Evolutionary conservation across 108 stramenopile species (phyloP).

Genomic region (Fragilariopsis cylindrus): DNA sequence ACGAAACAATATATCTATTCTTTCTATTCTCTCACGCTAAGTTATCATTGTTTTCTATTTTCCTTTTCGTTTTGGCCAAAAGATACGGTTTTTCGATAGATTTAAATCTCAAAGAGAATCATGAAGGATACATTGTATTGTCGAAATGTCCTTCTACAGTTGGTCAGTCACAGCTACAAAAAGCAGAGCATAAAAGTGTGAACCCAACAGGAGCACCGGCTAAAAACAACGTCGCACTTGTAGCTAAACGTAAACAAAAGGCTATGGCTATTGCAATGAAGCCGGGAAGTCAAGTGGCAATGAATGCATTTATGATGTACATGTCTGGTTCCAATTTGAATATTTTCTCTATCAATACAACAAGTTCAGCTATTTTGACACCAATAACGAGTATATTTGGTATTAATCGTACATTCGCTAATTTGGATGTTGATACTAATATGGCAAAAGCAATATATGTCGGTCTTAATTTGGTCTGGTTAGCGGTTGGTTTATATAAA

Average conservation of each 20-base stretch:
- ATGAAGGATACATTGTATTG: conserved; percentile 44
- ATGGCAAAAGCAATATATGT: conserved; percentile 80
- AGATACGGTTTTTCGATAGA: conserved; percentile 40
- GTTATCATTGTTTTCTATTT: not conserved
- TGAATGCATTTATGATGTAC: conserved; percentile 97
- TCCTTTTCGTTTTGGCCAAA: not conserved
- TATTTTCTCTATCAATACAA: conserved; percentile 90
- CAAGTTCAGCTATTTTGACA: conserved; percentile 83
- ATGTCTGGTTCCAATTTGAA: conserved; percentile 93
- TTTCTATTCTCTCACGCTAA: not conserved
- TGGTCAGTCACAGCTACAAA: conserved; percentile 29
- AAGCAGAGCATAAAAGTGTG: conserved; percentile 24
- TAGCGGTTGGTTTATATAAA: conserved; percentile 91
- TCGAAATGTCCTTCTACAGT: conserved; percentile 21
- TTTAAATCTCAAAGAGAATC: conserved; percentile 41
- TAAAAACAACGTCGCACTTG: conserved; percentile 51
- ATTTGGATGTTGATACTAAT: conserved; percentile 69
- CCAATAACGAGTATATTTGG: conserved; percentile 76
- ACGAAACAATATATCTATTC: not conserved
- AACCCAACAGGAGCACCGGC: conserved; percentile 14
- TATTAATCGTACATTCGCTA: conserved; percentile 60
- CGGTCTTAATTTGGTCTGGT: conserved; percentile 84
- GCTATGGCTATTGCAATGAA: conserved; percentile 88
- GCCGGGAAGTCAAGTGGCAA: conserved; percentile 86
- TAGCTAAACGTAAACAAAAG: conserved; percentile 59